phyloP scores from a whole-genome alignment of 495 filamentous ascomycete species.

The Penicillium herquei region DNA sequence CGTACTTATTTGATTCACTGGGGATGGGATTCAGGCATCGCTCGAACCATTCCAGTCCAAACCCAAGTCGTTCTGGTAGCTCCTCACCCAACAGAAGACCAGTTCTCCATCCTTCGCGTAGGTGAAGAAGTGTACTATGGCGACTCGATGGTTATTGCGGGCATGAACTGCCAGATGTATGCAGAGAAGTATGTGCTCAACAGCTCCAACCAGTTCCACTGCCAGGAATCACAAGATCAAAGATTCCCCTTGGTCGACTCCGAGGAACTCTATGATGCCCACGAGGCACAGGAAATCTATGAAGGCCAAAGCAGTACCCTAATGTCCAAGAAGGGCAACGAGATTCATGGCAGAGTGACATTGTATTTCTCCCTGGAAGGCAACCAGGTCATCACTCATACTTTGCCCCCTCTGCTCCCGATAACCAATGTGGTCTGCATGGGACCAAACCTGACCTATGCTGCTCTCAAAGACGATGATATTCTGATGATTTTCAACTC shows the following conservation, averaged over 20 bases:
- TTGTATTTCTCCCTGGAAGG: neutral
- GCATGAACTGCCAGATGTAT: neutral
- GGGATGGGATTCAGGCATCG: conserved; percentile 13
- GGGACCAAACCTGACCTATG: neutral
- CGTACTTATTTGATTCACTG: conserved; percentile 23
- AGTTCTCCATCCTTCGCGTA: conserved; percentile 4
- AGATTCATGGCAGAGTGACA: too few species aligned
- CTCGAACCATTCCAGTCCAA: conserved; percentile 14
- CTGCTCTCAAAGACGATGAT: neutral
- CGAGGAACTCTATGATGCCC: neutral
- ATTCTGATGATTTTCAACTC: neutral
- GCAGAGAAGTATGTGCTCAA: conserved; percentile 2
- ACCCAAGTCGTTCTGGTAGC: neutral
- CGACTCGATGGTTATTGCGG: neutral
- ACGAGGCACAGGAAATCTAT: neutral
- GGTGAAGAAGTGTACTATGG: neutral
- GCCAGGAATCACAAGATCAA: neutral
- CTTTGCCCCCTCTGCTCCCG: neutral
- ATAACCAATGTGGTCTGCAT: neutral
- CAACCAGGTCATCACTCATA: neutral
- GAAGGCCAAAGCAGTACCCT: neutral
- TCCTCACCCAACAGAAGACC: conserved; percentile 7
- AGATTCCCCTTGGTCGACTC: neutral
- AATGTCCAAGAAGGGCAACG: neutral
- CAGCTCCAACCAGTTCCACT: neutral